Base-by-base conservation (phyloP, 208 protist genomes). In the Trypanosoma theileri region DNA sequence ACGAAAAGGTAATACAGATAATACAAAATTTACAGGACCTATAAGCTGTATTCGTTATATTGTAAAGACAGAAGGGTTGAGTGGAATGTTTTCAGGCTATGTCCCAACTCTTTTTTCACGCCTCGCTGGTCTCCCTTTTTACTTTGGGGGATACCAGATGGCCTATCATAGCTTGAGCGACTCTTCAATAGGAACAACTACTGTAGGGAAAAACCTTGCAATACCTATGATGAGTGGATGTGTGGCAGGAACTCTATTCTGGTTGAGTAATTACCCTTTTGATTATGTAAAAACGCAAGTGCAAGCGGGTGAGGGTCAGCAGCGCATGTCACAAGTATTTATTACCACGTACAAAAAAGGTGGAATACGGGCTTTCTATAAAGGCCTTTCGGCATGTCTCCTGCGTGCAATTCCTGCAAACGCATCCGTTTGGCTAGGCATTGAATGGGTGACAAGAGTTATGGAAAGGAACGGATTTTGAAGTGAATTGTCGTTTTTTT, bases 241-340 rank as follows among this genome's bases (percentile, higher is more conserved):
- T 59, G 65, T 77, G 19, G 81, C 83, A 0, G 83, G 86, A 16
- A 50, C 84, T 35, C 73, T 71, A 53, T 92, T 89, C 79, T 92
- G 86, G 82, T 68, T 66, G 45, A 86, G 76, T 75, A 85, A 80
- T 78, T 92, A 89, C 67, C 86, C 86, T 14, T 88, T 80, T 63
- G 86, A 92, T 73, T 88, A 77, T 52, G 53, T 88, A 42, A 92
- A 92, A 57, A 89, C 86, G 3, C 80, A 86, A 28, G 45, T 89
- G 63, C 83, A 92, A 58, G 79, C 83, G 7, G 79, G 71, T 6
- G 58, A 62, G 50, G 54, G 54, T n/a, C 70, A 72, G 24, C 46
- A 72, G 21, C 71, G 60, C 19, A 81, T 84, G n/a, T 46, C 61
- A 0, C 73, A 83, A 12, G 64, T 88, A 12, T 65, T 79, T 41